Evolutionary conservation across 148 eudicot species (phyloP).

Genomic region (Rhododendron henanense): DNA sequence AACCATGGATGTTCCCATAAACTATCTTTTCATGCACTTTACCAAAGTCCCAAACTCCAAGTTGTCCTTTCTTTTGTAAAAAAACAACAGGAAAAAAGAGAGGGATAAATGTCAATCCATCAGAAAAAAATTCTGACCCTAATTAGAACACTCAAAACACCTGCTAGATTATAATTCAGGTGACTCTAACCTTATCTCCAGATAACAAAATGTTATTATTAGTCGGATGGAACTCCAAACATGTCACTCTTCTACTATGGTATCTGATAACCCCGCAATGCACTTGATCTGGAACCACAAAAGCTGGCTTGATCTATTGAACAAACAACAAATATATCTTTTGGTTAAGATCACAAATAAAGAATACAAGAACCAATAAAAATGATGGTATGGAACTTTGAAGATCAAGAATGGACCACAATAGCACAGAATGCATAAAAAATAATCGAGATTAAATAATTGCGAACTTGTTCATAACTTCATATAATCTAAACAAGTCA

Average conservation of each 20-base stretch:
- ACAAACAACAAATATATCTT: neutral
- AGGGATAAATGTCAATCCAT: neutral
- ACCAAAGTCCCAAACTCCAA: slow-evolving; percentile 90
- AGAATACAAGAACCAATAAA: neutral
- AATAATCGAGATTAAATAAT: neutral
- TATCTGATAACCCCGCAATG: slow-evolving; percentile 84
- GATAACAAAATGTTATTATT: slow-evolving; percentile 74
- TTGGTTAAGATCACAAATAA: neutral
- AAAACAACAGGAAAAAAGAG: slow-evolving; percentile 5
- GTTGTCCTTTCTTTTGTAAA: slow-evolving; percentile 81
- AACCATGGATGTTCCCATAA: slow-evolving; percentile 71
- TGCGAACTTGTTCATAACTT: neutral
- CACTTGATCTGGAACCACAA: slow-evolving; percentile 76
- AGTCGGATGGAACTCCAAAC: slow-evolving; percentile 96
- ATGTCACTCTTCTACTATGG: slow-evolving; percentile 89
- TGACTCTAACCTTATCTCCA: slow-evolving; percentile 80
- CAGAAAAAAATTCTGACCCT: neutral
- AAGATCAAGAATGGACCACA: neutral
- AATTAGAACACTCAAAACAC: neutral
- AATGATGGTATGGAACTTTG: neutral
- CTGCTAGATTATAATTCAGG: neutral
- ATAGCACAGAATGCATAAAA: neutral
- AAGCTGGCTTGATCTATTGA: slow-evolving; percentile 68
- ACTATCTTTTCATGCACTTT: slow-evolving; percentile 89
- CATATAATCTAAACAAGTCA: neutral